Evolutionary conservation across 2,329 filamentous ascomycete species (phyloP).

Genomic region (Lachnellula suecica): DNA sequence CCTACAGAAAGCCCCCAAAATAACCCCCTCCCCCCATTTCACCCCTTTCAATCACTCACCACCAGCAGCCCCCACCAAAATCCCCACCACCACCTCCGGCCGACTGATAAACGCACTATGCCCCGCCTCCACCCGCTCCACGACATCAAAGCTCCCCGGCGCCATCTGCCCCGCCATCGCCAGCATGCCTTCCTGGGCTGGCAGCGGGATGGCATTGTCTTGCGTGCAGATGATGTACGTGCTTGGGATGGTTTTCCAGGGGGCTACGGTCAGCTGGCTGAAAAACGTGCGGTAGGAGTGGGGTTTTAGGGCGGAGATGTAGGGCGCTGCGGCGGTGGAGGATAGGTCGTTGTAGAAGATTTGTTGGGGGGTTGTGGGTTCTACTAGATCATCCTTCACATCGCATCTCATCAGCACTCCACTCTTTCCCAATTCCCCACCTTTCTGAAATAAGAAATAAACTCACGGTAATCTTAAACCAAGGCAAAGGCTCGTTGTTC

Average conservation of each 20-base stretch:
- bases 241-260: slow-evolving; percentile 38
- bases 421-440: too few species aligned
- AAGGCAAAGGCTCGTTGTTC: slow-evolving; percentile 7
- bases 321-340: slow-evolving; percentile 17
- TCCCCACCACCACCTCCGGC: slow-evolving; percentile 19
- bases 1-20: background rate
- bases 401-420: too few species aligned
- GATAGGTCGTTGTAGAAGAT: slow-evolving; percentile 38
- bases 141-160: slow-evolving; percentile 18
- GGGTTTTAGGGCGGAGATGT: slow-evolving; percentile 23
- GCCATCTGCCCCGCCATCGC: slow-evolving; percentile 12
- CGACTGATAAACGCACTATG: slow-evolving; percentile 26
- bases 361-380: slow-evolving; percentile 17
- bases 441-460: too few species aligned
- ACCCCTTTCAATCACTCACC: background rate
- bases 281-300: slow-evolving; percentile 30
- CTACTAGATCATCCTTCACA: too few species aligned
- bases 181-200: slow-evolving; percentile 38
- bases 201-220: slow-evolving; percentile 37
- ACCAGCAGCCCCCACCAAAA: slow-evolving; percentile 15
- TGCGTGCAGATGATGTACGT: slow-evolving; percentile 41
- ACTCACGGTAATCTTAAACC: too few species aligned
- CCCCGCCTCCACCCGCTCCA: slow-evolving; percentile 17
- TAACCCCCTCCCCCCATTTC: background rate
- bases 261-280: slow-evolving; percentile 32